Evolutionary conservation across 768 basidiomycete genomes (phyloP).

Genomic region (Trametes elegans): DNA sequence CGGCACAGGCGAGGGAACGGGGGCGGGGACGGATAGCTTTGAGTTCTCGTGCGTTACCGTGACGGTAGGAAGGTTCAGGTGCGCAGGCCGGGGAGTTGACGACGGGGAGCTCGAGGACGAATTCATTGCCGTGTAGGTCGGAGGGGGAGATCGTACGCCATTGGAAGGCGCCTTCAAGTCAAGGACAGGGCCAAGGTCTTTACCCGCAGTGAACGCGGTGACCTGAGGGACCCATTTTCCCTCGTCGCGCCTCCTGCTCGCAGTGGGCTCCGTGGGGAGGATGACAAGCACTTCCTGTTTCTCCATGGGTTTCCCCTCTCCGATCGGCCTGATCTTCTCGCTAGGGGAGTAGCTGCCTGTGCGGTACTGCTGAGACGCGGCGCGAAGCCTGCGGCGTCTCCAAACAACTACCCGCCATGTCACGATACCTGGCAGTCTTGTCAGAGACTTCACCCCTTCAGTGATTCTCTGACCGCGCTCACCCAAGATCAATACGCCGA

Average conservation of each 20-base stretch:
- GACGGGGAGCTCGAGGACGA: constrained; percentile 11
- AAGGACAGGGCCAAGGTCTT: background rate
- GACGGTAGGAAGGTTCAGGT: constrained; percentile 15
- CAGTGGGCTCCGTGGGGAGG: constrained; percentile 18
- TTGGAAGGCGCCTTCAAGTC: constrained; percentile 7
- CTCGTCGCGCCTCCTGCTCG: constrained; percentile 11
- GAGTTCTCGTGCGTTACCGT: constrained; percentile 11
- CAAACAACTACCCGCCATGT: constrained; percentile 23
- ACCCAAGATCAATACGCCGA: constrained; percentile 20
- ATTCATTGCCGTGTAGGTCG: constrained; percentile 17
- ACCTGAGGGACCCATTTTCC: constrained; percentile 16
- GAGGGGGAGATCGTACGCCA: constrained; percentile 16
- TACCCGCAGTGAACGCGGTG: background rate
- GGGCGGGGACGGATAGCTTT: constrained; percentile 7
- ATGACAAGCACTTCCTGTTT: constrained; percentile 18
- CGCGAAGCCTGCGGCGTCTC: constrained; percentile 14
- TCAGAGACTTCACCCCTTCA: background rate
- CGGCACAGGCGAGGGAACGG: constrained; percentile 18
- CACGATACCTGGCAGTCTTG: constrained; percentile 10
- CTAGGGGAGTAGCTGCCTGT: constrained; percentile 15
- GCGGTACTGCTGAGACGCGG: constrained; percentile 18
- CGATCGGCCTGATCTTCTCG: constrained; percentile 19
- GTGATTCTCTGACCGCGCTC: background rate
- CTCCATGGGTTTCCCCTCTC: constrained; percentile 14
- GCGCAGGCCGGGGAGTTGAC: constrained; percentile 15